Conservation (phyloP, 306 rosid genomes). For the Fragaria ananassa region DNA sequence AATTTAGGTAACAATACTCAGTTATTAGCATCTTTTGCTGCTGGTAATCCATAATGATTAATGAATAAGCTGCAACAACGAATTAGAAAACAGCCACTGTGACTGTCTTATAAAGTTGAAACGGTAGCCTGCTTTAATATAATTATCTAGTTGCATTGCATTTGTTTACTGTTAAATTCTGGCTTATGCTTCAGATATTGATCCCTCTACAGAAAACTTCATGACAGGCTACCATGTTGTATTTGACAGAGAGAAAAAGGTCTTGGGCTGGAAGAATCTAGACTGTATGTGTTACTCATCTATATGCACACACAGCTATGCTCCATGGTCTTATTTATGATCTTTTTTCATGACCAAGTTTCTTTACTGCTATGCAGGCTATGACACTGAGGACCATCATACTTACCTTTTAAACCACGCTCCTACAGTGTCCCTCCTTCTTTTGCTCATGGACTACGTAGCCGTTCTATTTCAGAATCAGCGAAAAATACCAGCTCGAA, state of each 20-base stretch:
- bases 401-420: slow-evolving; percentile 34
- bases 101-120: neutral
- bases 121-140: neutral
- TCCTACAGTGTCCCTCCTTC: slow-evolving; percentile 63
- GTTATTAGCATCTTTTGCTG: neutral
- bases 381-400: slow-evolving; percentile 57
- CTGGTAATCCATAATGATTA: neutral
- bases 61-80: neutral
- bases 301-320: slow-evolving; percentile 1
- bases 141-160: slow-evolving; percentile 4
- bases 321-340: neutral
- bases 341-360: slow-evolving; percentile 3
- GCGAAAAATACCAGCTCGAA: slow-evolving; percentile 29
- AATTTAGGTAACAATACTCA: neutral
- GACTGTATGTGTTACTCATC: slow-evolving; percentile 54
- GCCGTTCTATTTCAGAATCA: slow-evolving; percentile 45
- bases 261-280: slow-evolving; percentile 84
- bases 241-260: slow-evolving; percentile 77
- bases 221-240: slow-evolving; percentile 87
- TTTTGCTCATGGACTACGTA: slow-evolving; percentile 60
- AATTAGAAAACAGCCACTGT: neutral
- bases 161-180: slow-evolving; percentile 5
- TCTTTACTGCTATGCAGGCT: slow-evolving; percentile 50
- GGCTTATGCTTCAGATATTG: slow-evolving; percentile 21
- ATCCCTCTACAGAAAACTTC: slow-evolving; percentile 71